Percentiles rank a stretch among this genome's conserved stretches.
phyloP scores from a whole-genome alignment of 371 early-diverging fungal species.

The Vairimorpha ceranae region DNA sequence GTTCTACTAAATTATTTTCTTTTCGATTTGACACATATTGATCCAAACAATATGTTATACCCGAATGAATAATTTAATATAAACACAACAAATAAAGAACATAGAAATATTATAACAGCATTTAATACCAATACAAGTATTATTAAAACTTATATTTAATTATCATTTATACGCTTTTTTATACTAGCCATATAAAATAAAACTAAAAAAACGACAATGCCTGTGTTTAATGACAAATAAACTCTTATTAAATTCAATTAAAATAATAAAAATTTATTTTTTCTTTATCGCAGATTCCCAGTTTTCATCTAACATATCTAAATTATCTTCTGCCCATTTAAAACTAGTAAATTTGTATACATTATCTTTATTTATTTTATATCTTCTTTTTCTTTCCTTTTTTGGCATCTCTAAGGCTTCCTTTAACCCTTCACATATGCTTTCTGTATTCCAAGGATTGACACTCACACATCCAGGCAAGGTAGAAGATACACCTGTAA shows the following conservation, averaged over 20 bases:
- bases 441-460: slow-evolving; percentile 95
- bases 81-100: too few relatives aligned
- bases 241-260: background rate
- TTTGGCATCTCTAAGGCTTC: slow-evolving; percentile 82
- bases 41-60: too few relatives aligned
- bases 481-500: slow-evolving; percentile 95
- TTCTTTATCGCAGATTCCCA: slow-evolving; percentile 16
- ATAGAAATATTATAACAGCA: too few relatives aligned
- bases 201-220: too few relatives aligned
- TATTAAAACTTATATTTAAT: too few relatives aligned
- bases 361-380: slow-evolving; percentile 78
- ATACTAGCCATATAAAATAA: too few relatives aligned
- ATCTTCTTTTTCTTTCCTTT: slow-evolving; percentile 71
- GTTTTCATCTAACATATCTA: slow-evolving; percentile 28
- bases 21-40: too few relatives aligned
- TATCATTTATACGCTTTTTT: too few relatives aligned
- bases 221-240: too few relatives aligned
- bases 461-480: slow-evolving; percentile 86
- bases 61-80: too few relatives aligned
- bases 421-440: slow-evolving; percentile 76
- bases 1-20: too few relatives aligned
- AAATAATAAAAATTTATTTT: slow-evolving; percentile 14
- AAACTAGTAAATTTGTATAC: slow-evolving; percentile 92
- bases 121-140: too few relatives aligned
- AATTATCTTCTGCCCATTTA: slow-evolving; percentile 73